A percentile compares a stretch with the other conserved stretches of the same genome.
Evolutionary conservation across 2,329 filamentous ascomycete genomes (phyloP).

Genomic region (Blumeria graminis): DNA sequence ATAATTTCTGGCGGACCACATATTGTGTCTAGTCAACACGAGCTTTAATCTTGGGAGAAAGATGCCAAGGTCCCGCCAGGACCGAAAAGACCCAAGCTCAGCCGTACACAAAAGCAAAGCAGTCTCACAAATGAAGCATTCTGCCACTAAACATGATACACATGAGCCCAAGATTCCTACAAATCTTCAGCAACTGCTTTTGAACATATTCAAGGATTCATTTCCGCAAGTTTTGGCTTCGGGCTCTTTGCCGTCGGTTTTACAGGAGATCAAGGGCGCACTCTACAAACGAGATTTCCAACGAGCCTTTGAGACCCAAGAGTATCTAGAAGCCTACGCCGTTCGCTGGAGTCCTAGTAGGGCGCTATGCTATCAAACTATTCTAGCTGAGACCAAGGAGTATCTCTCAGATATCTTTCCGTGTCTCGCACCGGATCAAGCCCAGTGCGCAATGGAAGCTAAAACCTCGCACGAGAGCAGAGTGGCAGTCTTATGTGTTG

Average conservation of each 20-base stretch:
- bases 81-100: no score
- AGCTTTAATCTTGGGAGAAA: no score
- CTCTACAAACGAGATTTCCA: slow-evolving; percentile 71
- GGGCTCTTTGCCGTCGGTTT: slow-evolving; percentile 24
- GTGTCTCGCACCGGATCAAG: background rate
- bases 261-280: slow-evolving; percentile 69
- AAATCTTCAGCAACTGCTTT: slow-evolving; percentile 37
- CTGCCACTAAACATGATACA: no score
- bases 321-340: slow-evolving; percentile 61
- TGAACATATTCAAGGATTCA: slow-evolving; percentile 47
- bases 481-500: slow-evolving; percentile 8
- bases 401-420: slow-evolving; percentile 6
- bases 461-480: background rate
- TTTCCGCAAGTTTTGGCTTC: slow-evolving; percentile 29
- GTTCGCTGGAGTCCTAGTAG: slow-evolving; percentile 76
- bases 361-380: slow-evolving; percentile 51
- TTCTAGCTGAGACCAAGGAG: slow-evolving; percentile 19
- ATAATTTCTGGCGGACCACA: no score
- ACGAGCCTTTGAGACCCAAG: slow-evolving; percentile 47
- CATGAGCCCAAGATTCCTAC: background rate
- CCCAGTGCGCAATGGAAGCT: background rate
- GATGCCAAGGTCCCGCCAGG: no score
- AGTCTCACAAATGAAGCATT: no score
- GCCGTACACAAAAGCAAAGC: no score
- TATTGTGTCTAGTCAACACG: no score